A percentile compares a stretch with the other conserved stretches of the same genome.
Evolutionary conservation across 768 basidiomycete species (phyloP).

Genomic region (Suillus ampliporus): DNA sequence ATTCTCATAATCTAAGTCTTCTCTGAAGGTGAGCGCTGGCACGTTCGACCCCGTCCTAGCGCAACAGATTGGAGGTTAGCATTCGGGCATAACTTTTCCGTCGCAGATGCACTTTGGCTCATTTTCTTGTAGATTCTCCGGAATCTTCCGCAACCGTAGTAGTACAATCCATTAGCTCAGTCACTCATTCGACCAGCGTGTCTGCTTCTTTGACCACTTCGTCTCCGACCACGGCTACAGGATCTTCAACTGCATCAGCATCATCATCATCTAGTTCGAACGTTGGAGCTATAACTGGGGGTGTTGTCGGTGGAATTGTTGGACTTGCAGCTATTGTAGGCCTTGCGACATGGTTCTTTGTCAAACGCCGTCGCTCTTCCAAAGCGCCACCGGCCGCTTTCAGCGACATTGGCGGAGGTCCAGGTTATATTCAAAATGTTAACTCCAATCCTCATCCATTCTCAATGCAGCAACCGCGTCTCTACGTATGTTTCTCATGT

Average conservation of each 20-base stretch:
- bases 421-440: constrained; percentile 11
- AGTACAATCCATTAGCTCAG: no score
- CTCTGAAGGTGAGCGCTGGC: no score
- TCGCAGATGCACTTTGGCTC: no score
- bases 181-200: no score
- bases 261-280: constrained; percentile 26
- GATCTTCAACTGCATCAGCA: constrained; percentile 7
- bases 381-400: constrained; percentile 22
- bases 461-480: constrained; percentile 22
- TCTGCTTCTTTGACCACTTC: no score
- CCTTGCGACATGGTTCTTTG: constrained; percentile 45
- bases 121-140: no score
- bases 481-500: constrained; percentile 32
- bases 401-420: not conserved
- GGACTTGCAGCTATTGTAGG: constrained; percentile 50
- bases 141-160: no score
- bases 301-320: constrained; percentile 30
- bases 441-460: constrained; percentile 20
- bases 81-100: no score
- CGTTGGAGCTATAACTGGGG: constrained; percentile 63
- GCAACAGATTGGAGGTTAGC: no score
- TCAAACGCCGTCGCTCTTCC: constrained; percentile 33
- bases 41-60: no score
- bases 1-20: not conserved
- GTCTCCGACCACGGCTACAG: constrained; percentile 16